Percentiles rank a stretch among this genome's conserved stretches.
These are phyloP conservation scores for Auricularia sp. DNA, from an alignment of 768 basidiomycete species.

Conservation along the genomic window DNA sequence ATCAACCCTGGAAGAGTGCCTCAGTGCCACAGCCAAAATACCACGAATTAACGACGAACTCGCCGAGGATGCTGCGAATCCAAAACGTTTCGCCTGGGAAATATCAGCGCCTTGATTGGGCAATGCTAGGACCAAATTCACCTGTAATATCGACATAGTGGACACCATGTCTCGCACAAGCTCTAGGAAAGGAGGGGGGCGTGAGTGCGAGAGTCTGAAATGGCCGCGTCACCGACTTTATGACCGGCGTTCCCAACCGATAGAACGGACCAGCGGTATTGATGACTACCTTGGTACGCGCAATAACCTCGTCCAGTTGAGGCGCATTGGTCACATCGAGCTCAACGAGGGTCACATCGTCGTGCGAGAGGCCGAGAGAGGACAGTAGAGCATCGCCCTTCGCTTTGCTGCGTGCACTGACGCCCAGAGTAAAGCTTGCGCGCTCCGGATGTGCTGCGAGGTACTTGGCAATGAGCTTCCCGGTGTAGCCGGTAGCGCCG, in stretches of 20 bases:
- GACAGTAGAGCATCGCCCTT: conserved; percentile 48
- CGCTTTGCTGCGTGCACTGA: conserved; percentile 60
- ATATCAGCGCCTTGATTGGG: not conserved
- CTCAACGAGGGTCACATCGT: conserved; percentile 33
- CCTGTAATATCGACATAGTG: conserved; percentile 82
- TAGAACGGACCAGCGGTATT: conserved; percentile 72
- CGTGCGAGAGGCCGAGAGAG: conserved; percentile 35
- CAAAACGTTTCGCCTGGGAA: conserved; percentile 48
- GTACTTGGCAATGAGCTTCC: conserved; percentile 57
- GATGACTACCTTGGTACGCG: conserved; percentile 57
- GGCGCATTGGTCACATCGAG: conserved; percentile 44
- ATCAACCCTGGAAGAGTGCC: conserved; percentile 43
- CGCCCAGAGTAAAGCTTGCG: conserved; percentile 47
- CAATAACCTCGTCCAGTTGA: conserved; percentile 50
- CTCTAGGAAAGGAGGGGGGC: conserved; percentile 26
- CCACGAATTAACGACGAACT: conserved; percentile 24
- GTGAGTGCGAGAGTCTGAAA: not conserved
- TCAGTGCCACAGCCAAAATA: not conserved
- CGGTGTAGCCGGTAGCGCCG: conserved; percentile 74
- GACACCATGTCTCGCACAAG: conserved; percentile 61
- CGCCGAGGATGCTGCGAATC: conserved; percentile 49
- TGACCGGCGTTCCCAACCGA: conserved; percentile 60
- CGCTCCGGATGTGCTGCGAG: conserved; percentile 55
- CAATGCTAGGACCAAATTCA: not conserved
- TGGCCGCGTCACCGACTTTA: conserved; percentile 36